Percentiles rank a stretch among this genome's conserved stretches.
These are phyloP conservation scores for Aphanoascus verrucosus DNA, from an alignment of 2,329 filamentous ascomycete species.

Conservation along the genomic window DNA sequence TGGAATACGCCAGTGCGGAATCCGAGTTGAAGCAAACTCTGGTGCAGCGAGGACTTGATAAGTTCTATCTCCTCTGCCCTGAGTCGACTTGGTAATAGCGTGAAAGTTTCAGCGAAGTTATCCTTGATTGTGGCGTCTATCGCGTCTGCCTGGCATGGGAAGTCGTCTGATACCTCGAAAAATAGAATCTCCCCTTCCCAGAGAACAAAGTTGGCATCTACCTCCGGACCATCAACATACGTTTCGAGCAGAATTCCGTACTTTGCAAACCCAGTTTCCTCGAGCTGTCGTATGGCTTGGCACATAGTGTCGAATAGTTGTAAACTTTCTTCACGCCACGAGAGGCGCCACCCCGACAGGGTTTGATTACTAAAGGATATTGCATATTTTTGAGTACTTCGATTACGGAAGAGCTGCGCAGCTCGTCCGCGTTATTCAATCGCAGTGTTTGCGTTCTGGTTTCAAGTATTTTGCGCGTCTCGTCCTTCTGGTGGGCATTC, in stretches of 20 bases:
- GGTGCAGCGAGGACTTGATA: slow-evolving; percentile 14
- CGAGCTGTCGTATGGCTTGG: too few relatives aligned
- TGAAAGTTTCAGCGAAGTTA: slow-evolving; percentile 18
- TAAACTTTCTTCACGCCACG: slow-evolving; percentile 28
- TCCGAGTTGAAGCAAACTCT: slow-evolving; percentile 19
- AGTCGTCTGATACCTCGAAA: slow-evolving; percentile 32
- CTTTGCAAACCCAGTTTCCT: too few relatives aligned
- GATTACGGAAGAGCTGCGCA: too few relatives aligned
- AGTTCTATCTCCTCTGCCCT: slow-evolving; percentile 17
- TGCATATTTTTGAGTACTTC: too few relatives aligned
- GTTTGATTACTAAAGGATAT: slow-evolving; percentile 31
- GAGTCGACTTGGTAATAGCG: slow-evolving; percentile 20
- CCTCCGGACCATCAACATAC: slow-evolving; percentile 35
- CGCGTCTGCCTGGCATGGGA: slow-evolving; percentile 26
- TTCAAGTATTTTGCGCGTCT: too few relatives aligned
- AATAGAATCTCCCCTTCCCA: slow-evolving; percentile 33
- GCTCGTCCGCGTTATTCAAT: too few relatives aligned
- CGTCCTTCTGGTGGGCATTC: too few relatives aligned
- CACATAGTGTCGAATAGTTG: too few relatives aligned
- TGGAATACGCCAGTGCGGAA: slow-evolving; percentile 23
- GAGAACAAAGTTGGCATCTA: slow-evolving; percentile 35
- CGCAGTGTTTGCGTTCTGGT: too few relatives aligned
- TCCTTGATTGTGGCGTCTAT: background rate
- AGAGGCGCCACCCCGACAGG: slow-evolving; percentile 25
- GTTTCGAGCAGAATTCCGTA: slow-evolving; percentile 28